These are phyloP conservation scores for Quercus tomentella DNA, from an alignment of 331 rosid genomes.

Conservation along the genomic window DNA sequence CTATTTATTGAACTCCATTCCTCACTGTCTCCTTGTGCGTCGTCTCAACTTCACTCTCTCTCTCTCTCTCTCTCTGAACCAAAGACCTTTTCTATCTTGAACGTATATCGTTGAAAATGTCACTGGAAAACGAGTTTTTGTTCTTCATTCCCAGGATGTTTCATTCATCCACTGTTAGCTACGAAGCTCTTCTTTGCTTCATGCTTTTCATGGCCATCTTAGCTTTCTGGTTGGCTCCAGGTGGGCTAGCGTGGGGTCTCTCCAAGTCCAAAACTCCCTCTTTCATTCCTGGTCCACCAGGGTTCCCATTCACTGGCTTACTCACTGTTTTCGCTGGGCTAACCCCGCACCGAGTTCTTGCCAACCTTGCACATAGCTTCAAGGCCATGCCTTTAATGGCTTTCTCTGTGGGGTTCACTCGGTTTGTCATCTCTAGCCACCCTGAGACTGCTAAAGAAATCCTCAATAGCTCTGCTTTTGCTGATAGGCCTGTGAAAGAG, in stretches of 20 bases:
- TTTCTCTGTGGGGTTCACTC: constrained; percentile 59
- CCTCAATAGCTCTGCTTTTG: constrained; percentile 47
- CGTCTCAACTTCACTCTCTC: not conserved
- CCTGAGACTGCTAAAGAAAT: constrained; percentile 68
- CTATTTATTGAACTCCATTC: not conserved
- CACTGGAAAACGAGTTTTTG: too few relatives aligned
- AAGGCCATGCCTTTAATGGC: constrained; percentile 53
- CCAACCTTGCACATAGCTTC: constrained; percentile 26
- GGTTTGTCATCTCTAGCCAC: constrained; percentile 46
- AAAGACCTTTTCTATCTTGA: too few relatives aligned
- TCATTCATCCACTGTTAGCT: constrained; percentile 16
- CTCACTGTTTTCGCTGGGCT: constrained; percentile 22
- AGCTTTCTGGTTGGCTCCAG: constrained; percentile 43
- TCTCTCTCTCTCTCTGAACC: not conserved
- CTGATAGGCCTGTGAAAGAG: constrained; percentile 68
- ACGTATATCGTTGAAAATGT: too few relatives aligned
- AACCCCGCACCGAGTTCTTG: constrained; percentile 42
- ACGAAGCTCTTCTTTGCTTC: constrained; percentile 25
- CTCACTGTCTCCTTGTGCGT: not conserved
- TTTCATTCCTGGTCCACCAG: constrained; percentile 64
- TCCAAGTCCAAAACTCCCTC: not conserved
- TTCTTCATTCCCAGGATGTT: not conserved
- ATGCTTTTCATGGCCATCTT: constrained; percentile 14
- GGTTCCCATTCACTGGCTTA: constrained; percentile 35
- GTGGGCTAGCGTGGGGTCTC: constrained; percentile 69